Conservation (phyloP, 2,329 filamentous ascomycete genomes). For the Neonectria faginata region DNA sequence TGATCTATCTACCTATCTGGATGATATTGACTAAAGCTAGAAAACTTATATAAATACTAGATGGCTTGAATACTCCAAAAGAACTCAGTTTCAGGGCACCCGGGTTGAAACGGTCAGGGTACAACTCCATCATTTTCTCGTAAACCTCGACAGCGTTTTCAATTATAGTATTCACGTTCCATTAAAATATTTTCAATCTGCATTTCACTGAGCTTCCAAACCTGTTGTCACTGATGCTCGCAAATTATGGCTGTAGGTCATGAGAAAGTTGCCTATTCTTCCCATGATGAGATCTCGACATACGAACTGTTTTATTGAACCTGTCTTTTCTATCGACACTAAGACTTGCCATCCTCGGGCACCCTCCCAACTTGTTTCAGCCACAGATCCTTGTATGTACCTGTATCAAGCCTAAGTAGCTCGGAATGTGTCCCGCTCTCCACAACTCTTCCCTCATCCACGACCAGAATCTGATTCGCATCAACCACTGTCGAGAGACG, state of each 20-base stretch:
- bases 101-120: too few relatives aligned
- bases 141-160: too few relatives aligned
- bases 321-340: not conserved
- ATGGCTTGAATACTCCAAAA: conserved; percentile 21
- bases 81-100: too few relatives aligned
- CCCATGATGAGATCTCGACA: not conserved
- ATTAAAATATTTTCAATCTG: too few relatives aligned
- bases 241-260: too few relatives aligned
- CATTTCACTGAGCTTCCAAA: not conserved
- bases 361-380: conserved; percentile 53
- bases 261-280: not conserved
- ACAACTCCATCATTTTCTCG: too few relatives aligned
- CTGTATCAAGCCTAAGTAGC: conserved; percentile 56
- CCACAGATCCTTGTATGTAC: conserved; percentile 66
- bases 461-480: conserved; percentile 65
- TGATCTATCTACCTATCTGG: too few relatives aligned
- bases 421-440: conserved; percentile 64
- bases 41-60: conserved; percentile 30
- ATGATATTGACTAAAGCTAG: too few relatives aligned
- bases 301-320: not conserved
- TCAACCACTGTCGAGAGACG: conserved; percentile 55
- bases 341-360: not conserved
- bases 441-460: conserved; percentile 62
- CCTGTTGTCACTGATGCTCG: too few relatives aligned
- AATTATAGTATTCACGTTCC: too few relatives aligned